Percentiles rank a stretch among this genome's conserved stretches.
These are phyloP conservation scores for Immersiporthe knoxdaviesiana DNA, from an alignment of 2,329 filamentous ascomycete genomes.

Conservation along the genomic window DNA sequence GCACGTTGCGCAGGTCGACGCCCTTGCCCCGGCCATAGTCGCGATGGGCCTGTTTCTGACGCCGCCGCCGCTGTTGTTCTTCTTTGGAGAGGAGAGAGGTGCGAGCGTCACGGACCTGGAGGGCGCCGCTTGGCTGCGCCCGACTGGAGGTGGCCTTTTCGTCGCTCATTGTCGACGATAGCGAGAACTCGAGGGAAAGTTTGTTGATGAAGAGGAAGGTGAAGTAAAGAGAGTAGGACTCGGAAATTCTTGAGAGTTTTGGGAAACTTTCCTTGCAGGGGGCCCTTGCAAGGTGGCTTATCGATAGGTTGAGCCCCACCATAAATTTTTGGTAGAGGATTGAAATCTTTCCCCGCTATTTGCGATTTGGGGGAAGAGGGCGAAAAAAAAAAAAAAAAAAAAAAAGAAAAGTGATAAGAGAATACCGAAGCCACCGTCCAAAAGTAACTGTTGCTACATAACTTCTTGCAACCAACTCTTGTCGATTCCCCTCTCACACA, in stretches of 20 bases:
- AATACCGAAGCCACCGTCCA: not conserved
- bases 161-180: slow-evolving; percentile 38
- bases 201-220: not conserved
- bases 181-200: not conserved
- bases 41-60: slow-evolving; percentile 66
- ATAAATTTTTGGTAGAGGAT: slow-evolving; percentile 32
- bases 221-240: not conserved
- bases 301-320: slow-evolving; percentile 31
- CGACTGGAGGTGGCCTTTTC: slow-evolving; percentile 37
- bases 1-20: slow-evolving; percentile 72
- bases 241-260: slow-evolving; percentile 17
- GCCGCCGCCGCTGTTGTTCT: slow-evolving; percentile 55
- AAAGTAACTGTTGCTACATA: not conserved
- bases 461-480: not conserved
- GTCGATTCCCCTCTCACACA: not conserved
- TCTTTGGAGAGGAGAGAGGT: slow-evolving; percentile 56
- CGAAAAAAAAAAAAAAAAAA: not conserved
- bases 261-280: slow-evolving; percentile 13
- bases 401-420: not conserved
- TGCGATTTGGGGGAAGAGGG: not conserved
- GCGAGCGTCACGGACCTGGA: slow-evolving; percentile 52
- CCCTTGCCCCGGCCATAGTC: slow-evolving; percentile 83
- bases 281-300: slow-evolving; percentile 1
- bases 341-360: not conserved
- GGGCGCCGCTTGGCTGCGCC: slow-evolving; percentile 56